Percentiles rank a stretch among this genome's conserved stretches.
Evolutionary conservation across 2,329 filamentous ascomycete species (phyloP).

Genomic region (Fusarium paranaense): DNA sequence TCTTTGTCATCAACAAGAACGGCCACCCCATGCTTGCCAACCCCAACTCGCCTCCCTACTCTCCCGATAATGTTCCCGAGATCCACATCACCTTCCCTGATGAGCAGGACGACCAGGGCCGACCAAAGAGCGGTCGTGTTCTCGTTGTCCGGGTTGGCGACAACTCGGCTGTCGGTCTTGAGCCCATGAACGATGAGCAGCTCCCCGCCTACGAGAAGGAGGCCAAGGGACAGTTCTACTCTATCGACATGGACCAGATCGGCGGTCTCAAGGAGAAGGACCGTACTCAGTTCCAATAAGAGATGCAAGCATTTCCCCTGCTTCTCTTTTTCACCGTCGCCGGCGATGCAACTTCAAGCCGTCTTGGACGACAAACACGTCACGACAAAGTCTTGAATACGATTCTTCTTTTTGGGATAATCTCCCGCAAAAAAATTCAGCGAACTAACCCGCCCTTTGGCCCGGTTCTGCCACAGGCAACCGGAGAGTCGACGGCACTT

Average conservation of each 20-base stretch:
- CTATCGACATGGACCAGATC: conserved; percentile 93
- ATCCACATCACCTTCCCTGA: conserved; percentile 99
- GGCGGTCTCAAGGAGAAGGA: conserved; percentile 95
- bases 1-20: conserved; percentile 84
- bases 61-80: conserved; percentile 87
- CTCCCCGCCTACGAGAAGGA: conserved; percentile 92
- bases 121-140: conserved; percentile 84
- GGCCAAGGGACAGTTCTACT: conserved; percentile 84
- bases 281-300: conserved; percentile 53
- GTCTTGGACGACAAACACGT: conserved; percentile 40
- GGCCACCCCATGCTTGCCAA: conserved; percentile 79
- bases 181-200: conserved; percentile 83
- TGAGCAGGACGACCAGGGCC: conserved; percentile 88
- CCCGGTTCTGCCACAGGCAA: conserved; percentile 30
- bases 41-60: conserved; percentile 79
- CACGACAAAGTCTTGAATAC: conserved; percentile 40
- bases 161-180: conserved; percentile 84
- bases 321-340: conserved; percentile 36
- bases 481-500: conserved; percentile 34
- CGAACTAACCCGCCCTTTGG: conserved; percentile 35
- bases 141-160: conserved; percentile 94
- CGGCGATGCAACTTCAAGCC: conserved; percentile 42
- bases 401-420: conserved; percentile 27
- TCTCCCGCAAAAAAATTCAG: conserved; percentile 28
- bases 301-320: conserved; percentile 20